Evolutionary conservation across 108 stramenopile genomes (phyloP).

Genomic region (Skeletonema grethae): DNA sequence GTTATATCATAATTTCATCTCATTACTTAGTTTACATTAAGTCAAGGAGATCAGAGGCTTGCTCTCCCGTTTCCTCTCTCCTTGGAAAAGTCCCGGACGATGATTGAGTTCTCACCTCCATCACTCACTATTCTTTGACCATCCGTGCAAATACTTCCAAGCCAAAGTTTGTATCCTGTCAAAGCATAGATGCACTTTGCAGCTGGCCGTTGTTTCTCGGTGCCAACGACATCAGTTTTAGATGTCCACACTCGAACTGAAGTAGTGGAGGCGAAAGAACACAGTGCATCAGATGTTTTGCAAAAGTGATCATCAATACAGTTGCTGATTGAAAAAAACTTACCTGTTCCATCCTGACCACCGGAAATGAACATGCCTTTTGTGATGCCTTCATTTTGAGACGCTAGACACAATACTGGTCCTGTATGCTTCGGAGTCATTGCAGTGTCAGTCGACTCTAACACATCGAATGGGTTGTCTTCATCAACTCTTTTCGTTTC

Average conservation of each 20-base stretch:
- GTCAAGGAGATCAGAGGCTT: constrained; percentile 1
- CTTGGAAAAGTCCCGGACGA: constrained; percentile 68
- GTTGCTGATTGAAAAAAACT: no score
- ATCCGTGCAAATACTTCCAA: constrained; percentile 64
- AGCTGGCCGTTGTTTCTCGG: constrained; percentile 12
- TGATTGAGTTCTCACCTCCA: constrained; percentile 75
- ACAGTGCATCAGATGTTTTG: no score
- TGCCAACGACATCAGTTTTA: constrained; percentile 1
- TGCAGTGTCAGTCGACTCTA: constrained; percentile 23
- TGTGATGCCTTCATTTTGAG: constrained; percentile 23
- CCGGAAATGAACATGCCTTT: constrained; percentile 53
- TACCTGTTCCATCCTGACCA: constrained; percentile 66
- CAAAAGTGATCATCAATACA: no score
- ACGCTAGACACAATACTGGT: constrained; percentile 52
- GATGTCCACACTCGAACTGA: constrained; percentile 69
- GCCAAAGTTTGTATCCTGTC: constrained; percentile 80
- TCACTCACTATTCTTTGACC: constrained; percentile 63
- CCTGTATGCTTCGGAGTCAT: constrained; percentile 55
- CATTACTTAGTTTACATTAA: background rate
- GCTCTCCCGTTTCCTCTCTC: constrained; percentile 28
- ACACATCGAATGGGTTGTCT: constrained; percentile 30
- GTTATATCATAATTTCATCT: no score
- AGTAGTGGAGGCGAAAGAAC: no score
- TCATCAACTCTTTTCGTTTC: constrained; percentile 24
- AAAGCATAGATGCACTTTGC: constrained; percentile 60